Evolutionary conservation across 1,284 basidiomycete species (phyloP), one percentile per base, ranked within the genome.

Genomic region (Boletus mariae): DNA sequence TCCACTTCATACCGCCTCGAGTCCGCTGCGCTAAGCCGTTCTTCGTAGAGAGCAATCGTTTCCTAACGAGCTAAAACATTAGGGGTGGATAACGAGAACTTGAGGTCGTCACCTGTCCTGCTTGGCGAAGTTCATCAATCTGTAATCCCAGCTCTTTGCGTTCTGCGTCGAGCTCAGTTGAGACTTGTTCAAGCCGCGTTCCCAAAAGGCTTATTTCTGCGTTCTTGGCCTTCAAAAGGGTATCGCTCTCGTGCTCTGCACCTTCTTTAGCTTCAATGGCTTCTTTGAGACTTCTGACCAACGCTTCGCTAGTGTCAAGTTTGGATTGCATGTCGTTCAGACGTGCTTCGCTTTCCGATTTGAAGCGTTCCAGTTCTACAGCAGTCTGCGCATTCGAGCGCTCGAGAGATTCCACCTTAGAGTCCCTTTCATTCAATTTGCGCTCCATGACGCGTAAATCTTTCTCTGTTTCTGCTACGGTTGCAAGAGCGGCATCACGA

Each of bases 31-130:
- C 80, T 86, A 23, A 95, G 75, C 34, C 87, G 84, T 62, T 94
- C 92, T 73, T 98, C 94, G 65, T 97, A 97, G 34, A 96, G 75
- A 34, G 90, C 90, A 59, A 94, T 94, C 1, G 91, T 94, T 81
- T 94, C 90, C 89, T 93, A 61, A 53, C 43, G 49, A 42, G 49
- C 35, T 28, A 17, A 41, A 43, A 9, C 1, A 31, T 56, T 15
- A 51, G 46, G 38, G 9, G 57, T 56, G 15, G 57, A 31, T 48
- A 57, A 31, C 28, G 49, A 12, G 45, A 13, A 42, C 20, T 32
- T 35, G 26, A 47, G 31, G n/a, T 59, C 5, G 73, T 56, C 63
- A 90, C 89, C 74, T 92, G 89, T 23, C 94, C 93, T 23, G 92
- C 92, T 56, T 80, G 77, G 47, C 90, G 79, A 40, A 96, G 78